These are phyloP conservation scores for Pseudogymnoascus destructans DNA, from an alignment of 2,329 filamentous ascomycete genomes.

Conservation along the genomic window DNA sequence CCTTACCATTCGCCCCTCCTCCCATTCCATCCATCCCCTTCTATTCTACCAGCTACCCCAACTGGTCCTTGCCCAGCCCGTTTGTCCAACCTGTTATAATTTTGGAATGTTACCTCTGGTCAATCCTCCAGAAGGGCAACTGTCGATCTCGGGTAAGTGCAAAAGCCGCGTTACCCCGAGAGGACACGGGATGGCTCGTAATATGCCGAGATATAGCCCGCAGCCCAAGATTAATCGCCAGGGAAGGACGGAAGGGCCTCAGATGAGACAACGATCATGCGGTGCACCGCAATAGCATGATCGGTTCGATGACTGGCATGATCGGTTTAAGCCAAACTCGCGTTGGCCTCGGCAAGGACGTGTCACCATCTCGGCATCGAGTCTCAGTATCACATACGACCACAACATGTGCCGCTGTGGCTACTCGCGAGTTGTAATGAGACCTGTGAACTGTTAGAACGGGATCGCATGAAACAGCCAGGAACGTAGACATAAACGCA, in stretches of 20 bases:
- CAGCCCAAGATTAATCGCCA: background rate
- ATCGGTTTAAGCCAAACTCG: background rate
- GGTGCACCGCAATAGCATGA: constrained; percentile 1
- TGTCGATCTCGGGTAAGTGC: background rate
- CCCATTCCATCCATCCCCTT: background rate
- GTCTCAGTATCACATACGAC: background rate
- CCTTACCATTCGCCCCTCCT: background rate
- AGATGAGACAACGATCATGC: background rate
- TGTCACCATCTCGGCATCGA: background rate
- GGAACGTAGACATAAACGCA: background rate
- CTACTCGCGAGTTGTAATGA: background rate
- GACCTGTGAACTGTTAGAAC: background rate
- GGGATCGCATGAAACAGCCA: background rate
- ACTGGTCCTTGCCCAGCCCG: background rate
- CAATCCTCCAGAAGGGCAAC: background rate
- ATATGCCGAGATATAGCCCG: background rate
- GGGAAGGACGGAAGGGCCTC: background rate
- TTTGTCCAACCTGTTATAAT: background rate
- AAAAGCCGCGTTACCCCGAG: background rate
- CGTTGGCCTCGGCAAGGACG: background rate
- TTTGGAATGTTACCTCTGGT: background rate
- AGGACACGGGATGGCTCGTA: background rate
- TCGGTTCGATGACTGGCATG: background rate
- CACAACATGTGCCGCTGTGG: background rate
- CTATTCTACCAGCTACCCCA: background rate